A percentile compares a stretch with the other conserved stretches of the same genome.
Conservation (phyloP, 805 yeast genomes). For the Cyberlindnera lachancei region DNA sequence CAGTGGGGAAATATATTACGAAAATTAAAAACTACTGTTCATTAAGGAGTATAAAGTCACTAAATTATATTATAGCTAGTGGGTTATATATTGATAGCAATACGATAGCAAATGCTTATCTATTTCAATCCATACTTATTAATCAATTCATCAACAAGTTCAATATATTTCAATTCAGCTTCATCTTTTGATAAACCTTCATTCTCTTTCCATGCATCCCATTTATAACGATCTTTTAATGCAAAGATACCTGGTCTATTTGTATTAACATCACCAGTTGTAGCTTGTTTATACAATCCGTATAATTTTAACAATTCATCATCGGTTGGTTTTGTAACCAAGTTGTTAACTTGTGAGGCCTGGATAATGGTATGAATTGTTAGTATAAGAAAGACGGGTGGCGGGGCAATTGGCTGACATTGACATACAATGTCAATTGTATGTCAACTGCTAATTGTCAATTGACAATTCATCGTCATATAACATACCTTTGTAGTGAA, state of each 20-base stretch:
- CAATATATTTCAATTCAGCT: conserved; percentile 80
- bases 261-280: conserved; percentile 88
- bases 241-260: conserved; percentile 87
- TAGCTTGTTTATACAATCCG: conserved; percentile 94
- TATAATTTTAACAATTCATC: conserved; percentile 83
- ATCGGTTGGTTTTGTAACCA: conserved; percentile 73
- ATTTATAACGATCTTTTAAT: conserved; percentile 92
- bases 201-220: conserved; percentile 92
- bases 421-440: background rate
- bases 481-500: conserved; percentile 1
- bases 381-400: background rate
- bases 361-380: conserved; percentile 16
- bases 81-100: no score
- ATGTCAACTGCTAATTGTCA: background rate
- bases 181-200: conserved; percentile 85
- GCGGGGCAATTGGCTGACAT: background rate
- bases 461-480: no score
- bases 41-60: no score
- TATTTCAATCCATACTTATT: conserved; percentile 37
- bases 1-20: no score
- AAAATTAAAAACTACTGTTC: no score
- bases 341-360: conserved; percentile 76
- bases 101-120: no score
- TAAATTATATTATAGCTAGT: no score
- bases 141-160: conserved; percentile 54